Evolutionary conservation across 2,329 filamentous ascomycete species (phyloP), one percentile per base, ranked within the genome.

Genomic region (Claviceps monticola): DNA sequence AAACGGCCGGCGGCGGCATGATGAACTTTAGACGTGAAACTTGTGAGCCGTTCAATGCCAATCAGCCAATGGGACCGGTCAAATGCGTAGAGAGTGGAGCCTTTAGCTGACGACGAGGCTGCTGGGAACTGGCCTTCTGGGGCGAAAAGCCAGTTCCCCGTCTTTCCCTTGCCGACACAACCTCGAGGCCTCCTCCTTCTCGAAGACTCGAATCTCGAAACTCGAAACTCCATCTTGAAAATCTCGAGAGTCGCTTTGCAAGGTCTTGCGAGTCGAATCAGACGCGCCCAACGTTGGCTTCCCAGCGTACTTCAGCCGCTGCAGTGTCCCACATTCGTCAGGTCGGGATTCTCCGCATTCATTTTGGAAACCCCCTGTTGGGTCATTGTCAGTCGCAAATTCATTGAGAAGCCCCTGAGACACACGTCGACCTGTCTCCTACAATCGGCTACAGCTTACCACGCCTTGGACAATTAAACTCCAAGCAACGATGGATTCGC

Each of bases 401-500:
- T 23, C 21, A 6, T 43, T 23, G 9, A 14, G 26, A 13, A 7
- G 26, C 11, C 13, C 23, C 9, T 37, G n/a, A 37, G 7, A 37
- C 16, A 34, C 23, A 21, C 16, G 37, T 19, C 47, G 46, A n/a
- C 29, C 17, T 39, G 29, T 21, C 9, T 19, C 49, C 3, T 19
- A 41, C 11, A 36, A n/a, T 23, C 44, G 39, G 48, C 43, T 26
- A 36, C 42, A 37, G 17, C 48, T 23, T 19, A 11, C 16, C 2
- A 19, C 16, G 16, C 4, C 13, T 17, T 29, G 5, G 2, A 13
- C 14, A 50, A 45, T 44, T 50, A 29, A 38, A 17, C 29, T 21
- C 5, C 48, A 23, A 17, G 29, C 17, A n/a, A 50, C 19, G 34
- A 98, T 98, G 93, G 93, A 98, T 77, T 80, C 87, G 63, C 83